Conservation (phyloP, 2,329 filamentous ascomycete species). For the Lachnellula occidentalis region DNA sequence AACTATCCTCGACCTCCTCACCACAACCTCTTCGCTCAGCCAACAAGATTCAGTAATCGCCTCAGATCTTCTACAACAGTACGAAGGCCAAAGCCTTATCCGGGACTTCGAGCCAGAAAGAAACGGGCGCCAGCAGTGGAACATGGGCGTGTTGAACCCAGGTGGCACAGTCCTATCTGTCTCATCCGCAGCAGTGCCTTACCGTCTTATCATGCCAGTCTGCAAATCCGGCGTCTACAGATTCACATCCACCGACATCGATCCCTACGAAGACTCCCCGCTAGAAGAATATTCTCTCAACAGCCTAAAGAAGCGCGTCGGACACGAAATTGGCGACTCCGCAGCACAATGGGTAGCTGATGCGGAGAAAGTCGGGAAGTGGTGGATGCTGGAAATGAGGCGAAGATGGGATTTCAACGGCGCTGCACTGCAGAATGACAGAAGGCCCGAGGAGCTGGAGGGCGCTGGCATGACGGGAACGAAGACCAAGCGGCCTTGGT, state of each 20-base stretch:
- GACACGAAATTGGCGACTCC: slow-evolving; percentile 28
- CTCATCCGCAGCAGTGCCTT: slow-evolving; percentile 16
- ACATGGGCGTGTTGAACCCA: slow-evolving; percentile 25
- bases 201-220: slow-evolving; percentile 21
- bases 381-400: slow-evolving; percentile 34
- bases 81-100: slow-evolving; percentile 42
- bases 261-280: slow-evolving; percentile 31
- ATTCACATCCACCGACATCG: slow-evolving; percentile 33
- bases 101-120: slow-evolving; percentile 33
- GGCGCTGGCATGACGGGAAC: slow-evolving; percentile 16
- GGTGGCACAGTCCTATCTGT: slow-evolving; percentile 22
- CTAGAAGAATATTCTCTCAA: slow-evolving; percentile 30
- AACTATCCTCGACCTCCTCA: slow-evolving; percentile 40
- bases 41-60: slow-evolving; percentile 29
- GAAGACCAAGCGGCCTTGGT: slow-evolving; percentile 23
- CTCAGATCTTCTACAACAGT: slow-evolving; percentile 36
- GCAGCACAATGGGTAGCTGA: slow-evolving; percentile 34
- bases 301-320: slow-evolving; percentile 15
- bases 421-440: slow-evolving; percentile 20
- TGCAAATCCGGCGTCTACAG: slow-evolving; percentile 21
- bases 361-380: slow-evolving; percentile 33
- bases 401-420: slow-evolving; percentile 22
- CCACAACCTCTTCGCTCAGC: slow-evolving; percentile 36
- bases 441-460: slow-evolving; percentile 16
- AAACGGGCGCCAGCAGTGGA: slow-evolving; percentile 28